Conservation (phyloP, 352 stramenopile genomes). For the Phytophthora megakarya region DNA sequence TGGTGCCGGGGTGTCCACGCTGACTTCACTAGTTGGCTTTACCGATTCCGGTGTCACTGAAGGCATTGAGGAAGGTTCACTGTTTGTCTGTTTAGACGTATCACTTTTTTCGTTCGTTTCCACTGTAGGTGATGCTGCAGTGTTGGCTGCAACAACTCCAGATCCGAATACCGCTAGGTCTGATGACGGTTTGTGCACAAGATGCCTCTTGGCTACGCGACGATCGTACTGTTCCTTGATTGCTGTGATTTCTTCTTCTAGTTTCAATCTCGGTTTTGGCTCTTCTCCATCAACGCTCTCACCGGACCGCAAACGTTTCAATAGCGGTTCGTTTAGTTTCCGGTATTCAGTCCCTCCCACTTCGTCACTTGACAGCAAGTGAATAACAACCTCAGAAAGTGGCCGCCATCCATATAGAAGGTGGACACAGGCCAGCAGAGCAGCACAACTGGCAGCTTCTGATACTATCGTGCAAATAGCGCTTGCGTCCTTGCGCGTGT, state of each 20-base stretch:
- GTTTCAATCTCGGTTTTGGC: slow-evolving; percentile 34
- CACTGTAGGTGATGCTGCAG: not conserved
- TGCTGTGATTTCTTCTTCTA: slow-evolving; percentile 75
- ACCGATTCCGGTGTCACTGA: not conserved
- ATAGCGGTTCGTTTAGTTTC: slow-evolving; percentile 42
- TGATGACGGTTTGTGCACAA: slow-evolving; percentile 43
- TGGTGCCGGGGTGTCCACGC: not conserved
- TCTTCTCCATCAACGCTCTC: slow-evolving; percentile 30
- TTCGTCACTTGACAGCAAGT: slow-evolving; percentile 51
- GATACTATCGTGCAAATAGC: slow-evolving; percentile 77
- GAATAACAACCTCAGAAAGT: slow-evolving; percentile 69
- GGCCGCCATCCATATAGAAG: slow-evolving; percentile 78
- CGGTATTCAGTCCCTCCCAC: slow-evolving; percentile 12
- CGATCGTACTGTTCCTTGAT: slow-evolving; percentile 84
- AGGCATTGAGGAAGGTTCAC: not conserved
- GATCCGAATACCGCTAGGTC: slow-evolving; percentile 35
- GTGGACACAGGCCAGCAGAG: slow-evolving; percentile 78
- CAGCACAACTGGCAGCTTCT: slow-evolving; percentile 77
- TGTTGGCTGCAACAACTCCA: not conserved
- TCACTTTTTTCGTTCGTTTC: not conserved
- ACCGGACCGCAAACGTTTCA: slow-evolving; percentile 51
- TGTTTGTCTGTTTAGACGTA: not conserved
- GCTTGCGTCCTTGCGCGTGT: slow-evolving; percentile 60
- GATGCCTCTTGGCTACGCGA: slow-evolving; percentile 59
- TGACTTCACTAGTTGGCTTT: not conserved